These are phyloP conservation scores for Xenoacremonium recifei DNA, from an alignment of 2,329 filamentous ascomycete species.

Conservation along the genomic window DNA sequence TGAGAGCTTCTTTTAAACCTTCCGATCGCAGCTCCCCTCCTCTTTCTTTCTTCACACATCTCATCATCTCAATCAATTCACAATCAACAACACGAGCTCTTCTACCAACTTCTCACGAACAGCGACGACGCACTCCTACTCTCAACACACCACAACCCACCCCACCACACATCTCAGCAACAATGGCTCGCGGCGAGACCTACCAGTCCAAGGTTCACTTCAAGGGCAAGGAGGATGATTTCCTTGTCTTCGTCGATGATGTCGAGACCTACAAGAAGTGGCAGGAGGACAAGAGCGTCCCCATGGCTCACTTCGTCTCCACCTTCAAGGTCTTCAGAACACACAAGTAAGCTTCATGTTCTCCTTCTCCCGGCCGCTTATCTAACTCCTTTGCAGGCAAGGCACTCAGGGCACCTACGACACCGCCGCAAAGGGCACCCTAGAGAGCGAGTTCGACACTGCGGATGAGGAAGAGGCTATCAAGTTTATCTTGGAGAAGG, in stretches of 20 bases:
- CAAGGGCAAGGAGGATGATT: slow-evolving; percentile 67
- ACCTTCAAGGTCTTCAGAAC: slow-evolving; percentile 88
- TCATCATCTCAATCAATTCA: slow-evolving; percentile 13
- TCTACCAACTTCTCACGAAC: not conserved
- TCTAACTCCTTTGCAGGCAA: slow-evolving; percentile 55
- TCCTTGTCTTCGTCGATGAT: slow-evolving; percentile 60
- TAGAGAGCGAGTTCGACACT: slow-evolving; percentile 89
- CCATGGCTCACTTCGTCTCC: slow-evolving; percentile 81
- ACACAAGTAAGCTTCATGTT: slow-evolving; percentile 68
- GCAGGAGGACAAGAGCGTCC: slow-evolving; percentile 74
- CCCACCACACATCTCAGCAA: slow-evolving; percentile 27
- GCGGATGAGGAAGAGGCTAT: slow-evolving; percentile 77
- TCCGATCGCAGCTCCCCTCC: slow-evolving; percentile 7
- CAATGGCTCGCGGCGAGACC: slow-evolving; percentile 71
- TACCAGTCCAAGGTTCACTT: slow-evolving; percentile 77
- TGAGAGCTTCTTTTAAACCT: slow-evolving; percentile 24
- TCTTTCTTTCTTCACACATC: slow-evolving; percentile 9
- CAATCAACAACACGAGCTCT: slow-evolving; percentile 4
- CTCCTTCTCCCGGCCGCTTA: slow-evolving; percentile 7
- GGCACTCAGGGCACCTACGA: slow-evolving; percentile 81
- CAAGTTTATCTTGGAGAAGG: slow-evolving; percentile 76
- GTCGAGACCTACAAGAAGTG: slow-evolving; percentile 71
- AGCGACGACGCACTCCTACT: slow-evolving; percentile 10
- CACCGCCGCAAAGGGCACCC: slow-evolving; percentile 66
- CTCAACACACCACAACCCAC: slow-evolving; percentile 9